These are phyloP conservation scores for Leptographium radiaticola DNA, from an alignment of 2,329 filamentous ascomycete species.

Conservation along the genomic window DNA sequence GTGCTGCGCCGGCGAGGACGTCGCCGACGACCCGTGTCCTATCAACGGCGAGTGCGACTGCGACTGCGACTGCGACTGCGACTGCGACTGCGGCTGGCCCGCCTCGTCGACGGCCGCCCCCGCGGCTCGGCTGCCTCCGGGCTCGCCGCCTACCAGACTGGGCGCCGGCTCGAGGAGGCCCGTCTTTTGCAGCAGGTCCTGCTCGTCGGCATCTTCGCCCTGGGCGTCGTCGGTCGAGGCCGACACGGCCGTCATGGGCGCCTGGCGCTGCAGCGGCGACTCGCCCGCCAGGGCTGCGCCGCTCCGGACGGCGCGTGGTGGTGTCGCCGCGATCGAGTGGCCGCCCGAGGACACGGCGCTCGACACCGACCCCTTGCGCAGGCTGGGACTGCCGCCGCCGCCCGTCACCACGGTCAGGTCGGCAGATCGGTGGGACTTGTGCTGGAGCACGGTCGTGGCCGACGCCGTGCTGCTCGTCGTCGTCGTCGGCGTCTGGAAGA, in stretches of 20 bases:
- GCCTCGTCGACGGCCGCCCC: slow-evolving; percentile 25
- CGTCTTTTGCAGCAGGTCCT: slow-evolving; percentile 52
- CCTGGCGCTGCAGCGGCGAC: neutral
- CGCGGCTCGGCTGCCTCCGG: neutral
- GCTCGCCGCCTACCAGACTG: neutral
- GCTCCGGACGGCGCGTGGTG: slow-evolving; percentile 18
- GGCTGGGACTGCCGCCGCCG: slow-evolving; percentile 18
- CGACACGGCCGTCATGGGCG: neutral
- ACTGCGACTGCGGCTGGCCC: neutral
- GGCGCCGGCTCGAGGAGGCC: slow-evolving; percentile 41
- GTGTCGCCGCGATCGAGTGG: slow-evolving; percentile 19
- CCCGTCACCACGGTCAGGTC: slow-evolving; percentile 23
- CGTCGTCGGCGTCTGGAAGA: slow-evolving; percentile 36
- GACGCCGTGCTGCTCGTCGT: slow-evolving; percentile 28
- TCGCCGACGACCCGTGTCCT: slow-evolving; percentile 45
- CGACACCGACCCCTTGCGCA: slow-evolving; percentile 30
- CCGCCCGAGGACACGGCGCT: slow-evolving; percentile 26
- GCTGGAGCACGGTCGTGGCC: slow-evolving; percentile 20
- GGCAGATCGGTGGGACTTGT: slow-evolving; percentile 28
- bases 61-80: neutral
- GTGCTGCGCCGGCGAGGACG: slow-evolving; percentile 16
- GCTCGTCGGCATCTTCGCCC: slow-evolving; percentile 47
- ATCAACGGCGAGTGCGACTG: slow-evolving; percentile 42
- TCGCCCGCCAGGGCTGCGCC: slow-evolving; percentile 12
- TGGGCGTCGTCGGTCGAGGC: neutral